Evolutionary conservation across 768 basidiomycete species (phyloP).

Genomic region (Termitomyces sp.): DNA sequence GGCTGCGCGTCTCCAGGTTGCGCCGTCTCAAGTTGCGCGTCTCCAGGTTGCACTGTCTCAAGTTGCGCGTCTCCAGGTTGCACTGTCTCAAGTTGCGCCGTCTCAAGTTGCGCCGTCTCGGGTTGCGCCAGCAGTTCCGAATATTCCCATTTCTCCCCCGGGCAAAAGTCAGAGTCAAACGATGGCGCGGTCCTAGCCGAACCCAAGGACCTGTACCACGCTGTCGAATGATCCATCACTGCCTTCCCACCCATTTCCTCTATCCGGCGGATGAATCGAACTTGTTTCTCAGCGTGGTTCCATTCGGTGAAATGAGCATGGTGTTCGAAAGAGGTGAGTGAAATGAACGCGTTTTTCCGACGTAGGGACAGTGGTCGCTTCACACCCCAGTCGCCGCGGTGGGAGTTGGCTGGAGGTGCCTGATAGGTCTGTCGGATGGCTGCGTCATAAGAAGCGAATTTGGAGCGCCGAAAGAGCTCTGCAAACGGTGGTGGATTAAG

Average conservation of each 20-base stretch:
- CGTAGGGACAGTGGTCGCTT: conserved; percentile 76
- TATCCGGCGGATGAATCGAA: conserved; percentile 62
- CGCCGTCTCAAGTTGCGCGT: neutral
- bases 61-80: neutral
- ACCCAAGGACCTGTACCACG: conserved; percentile 39
- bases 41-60: neutral
- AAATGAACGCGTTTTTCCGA: conserved; percentile 58
- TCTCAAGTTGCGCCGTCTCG: too few species aligned
- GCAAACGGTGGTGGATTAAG: conserved; percentile 52
- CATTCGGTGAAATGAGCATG: conserved; percentile 75
- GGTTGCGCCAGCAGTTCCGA: neutral
- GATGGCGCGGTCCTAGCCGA: conserved; percentile 27
- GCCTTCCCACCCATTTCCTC: conserved; percentile 54
- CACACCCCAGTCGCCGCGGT: conserved; percentile 80
- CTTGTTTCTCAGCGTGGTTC: conserved; percentile 60
- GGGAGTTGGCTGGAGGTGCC: conserved; percentile 60
- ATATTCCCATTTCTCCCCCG: conserved; percentile 17
- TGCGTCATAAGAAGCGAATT: conserved; percentile 78
- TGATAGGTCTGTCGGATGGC: conserved; percentile 75
- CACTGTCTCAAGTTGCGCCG: neutral
- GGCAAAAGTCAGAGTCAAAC: conserved; percentile 44
- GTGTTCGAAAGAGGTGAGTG: conserved; percentile 65
- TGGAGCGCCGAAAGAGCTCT: conserved; percentile 72
- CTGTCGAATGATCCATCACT: conserved; percentile 14
- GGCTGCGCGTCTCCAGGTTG: neutral